Evolutionary conservation across 345 rosid species (phyloP), one percentile per base, ranked within the genome.

Genomic region (Eucalyptus urophylla): DNA sequence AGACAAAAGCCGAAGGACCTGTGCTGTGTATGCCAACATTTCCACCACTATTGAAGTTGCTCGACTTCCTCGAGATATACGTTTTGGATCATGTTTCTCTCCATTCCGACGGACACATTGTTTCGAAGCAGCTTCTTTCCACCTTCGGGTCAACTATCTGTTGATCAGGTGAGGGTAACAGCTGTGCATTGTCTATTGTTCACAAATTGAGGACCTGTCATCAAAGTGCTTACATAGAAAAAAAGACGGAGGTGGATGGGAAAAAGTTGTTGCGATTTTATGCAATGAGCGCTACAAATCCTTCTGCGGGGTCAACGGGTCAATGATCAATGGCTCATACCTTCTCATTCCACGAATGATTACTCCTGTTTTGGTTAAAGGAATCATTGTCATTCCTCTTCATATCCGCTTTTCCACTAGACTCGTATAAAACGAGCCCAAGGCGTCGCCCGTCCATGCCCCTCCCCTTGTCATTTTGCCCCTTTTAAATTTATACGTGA

Each of bases 181-280:
- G 29, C 13, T 8, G 13, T 58, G 27, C 58, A 8, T 0, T 53
- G 24, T 53, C 58, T 8, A 17, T 19, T 53, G 24, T 53, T 53
- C 58, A 19, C 11, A 53, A 53, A 53, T 3, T 53, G 58, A 53
- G 58, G 58, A 53, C 58, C 58, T 53, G 2, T 53, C 1, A 10
- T 19, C 54, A 49, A 49, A 2, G 17, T 49, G 51, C 51, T 49
- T 49, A 49, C 51, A 14, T 49, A 2, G 51, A 50, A 14, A 50
- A 50, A 50, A 50, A 6, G 7, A 50, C 17, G 53, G 17, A 1
- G 1, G 1, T 50, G 0, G 3, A 50, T 14, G 7, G 53, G 1
- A 24, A 56, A 53, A 56, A 10, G 11, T 22, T 22, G 29, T 58
- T 24, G 65, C 29, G 6, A 58, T 56, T 24, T 58, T 58, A 24